A percentile compares a stretch with the other conserved stretches of the same genome.
phyloP scores from a whole-genome alignment of 208 protist species.

The Wallacemonas sp. region DNA sequence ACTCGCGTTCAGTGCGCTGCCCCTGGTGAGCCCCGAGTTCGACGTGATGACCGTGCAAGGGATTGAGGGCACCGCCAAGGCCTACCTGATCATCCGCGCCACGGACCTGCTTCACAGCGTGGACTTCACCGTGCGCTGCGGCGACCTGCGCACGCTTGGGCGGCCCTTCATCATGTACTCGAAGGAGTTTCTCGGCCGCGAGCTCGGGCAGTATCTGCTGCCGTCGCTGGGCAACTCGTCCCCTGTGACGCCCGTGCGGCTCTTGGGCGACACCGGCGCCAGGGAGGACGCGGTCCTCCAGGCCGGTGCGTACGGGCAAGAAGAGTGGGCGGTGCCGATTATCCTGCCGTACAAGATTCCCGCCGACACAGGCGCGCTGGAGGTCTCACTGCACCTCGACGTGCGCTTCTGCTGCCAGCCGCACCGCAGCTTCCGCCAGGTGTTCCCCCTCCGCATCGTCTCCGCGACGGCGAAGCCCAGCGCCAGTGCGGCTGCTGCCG shows the following conservation, averaged over 20 bases:
- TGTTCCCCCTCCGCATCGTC: slow-evolving; percentile 6
- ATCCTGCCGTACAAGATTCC: slow-evolving; percentile 3
- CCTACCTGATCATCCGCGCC: not conserved
- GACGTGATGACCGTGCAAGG: not conserved
- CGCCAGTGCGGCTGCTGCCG: not conserved
- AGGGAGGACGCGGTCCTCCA: not conserved
- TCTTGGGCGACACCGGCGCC: not conserved
- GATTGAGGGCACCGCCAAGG: not conserved
- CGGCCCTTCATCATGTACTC: slow-evolving; percentile 10
- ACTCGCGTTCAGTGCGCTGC: too few species aligned
- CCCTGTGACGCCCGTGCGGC: not conserved
- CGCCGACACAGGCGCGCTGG: not conserved
- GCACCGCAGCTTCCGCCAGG: slow-evolving; percentile 18
- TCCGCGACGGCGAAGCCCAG: not conserved
- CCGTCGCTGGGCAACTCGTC: not conserved
- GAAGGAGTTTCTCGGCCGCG: slow-evolving; percentile 11
- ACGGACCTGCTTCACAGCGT: slow-evolving; percentile 8
- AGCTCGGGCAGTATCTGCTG: slow-evolving; percentile 10
- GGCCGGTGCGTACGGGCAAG: not conserved
- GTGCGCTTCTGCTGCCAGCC: slow-evolving; percentile 25
- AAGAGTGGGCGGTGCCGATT: slow-evolving; percentile 6
- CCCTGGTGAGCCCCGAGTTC: not conserved
- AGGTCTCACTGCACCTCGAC: slow-evolving; percentile 13
- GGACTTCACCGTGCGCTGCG: slow-evolving; percentile 14
- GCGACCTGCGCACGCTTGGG: not conserved